These are phyloP conservation scores for Fusarium sp. DNA, from an alignment of 2,329 filamentous ascomycete species.

Conservation along the genomic window DNA sequence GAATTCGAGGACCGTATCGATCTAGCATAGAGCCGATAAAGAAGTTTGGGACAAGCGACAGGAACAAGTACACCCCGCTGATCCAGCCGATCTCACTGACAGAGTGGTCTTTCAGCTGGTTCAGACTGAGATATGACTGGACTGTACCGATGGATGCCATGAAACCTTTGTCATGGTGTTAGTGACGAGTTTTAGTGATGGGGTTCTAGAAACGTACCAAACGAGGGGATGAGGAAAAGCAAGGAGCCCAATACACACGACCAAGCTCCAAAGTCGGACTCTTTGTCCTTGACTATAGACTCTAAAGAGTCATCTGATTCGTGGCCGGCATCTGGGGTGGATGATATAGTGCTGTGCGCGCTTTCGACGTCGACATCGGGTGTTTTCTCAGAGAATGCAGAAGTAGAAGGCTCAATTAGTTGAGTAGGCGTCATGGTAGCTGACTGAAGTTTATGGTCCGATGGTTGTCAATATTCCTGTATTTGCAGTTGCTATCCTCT, in stretches of 20 bases:
- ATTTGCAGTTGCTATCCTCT: not conserved
- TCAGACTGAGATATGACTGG: slow-evolving; percentile 58
- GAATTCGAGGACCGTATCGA: slow-evolving; percentile 56
- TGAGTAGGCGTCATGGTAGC: not conserved
- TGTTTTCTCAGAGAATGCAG: not conserved
- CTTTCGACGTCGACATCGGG: not conserved
- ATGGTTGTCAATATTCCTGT: not conserved
- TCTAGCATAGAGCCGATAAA: slow-evolving; percentile 62
- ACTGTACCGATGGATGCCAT: slow-evolving; percentile 60
- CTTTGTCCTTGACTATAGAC: slow-evolving; percentile 1
- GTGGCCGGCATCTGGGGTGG: slow-evolving; percentile 4
- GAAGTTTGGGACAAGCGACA: slow-evolving; percentile 59
- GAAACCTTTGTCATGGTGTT: slow-evolving; percentile 51
- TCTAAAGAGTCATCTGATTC: slow-evolving; percentile 6
- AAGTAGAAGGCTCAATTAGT: not conserved
- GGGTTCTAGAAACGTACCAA: not conserved
- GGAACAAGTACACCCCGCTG: slow-evolving; percentile 57
- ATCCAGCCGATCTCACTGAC: slow-evolving; percentile 62
- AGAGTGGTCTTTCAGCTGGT: slow-evolving; percentile 57
- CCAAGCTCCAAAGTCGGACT: slow-evolving; percentile 26
- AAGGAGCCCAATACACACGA: slow-evolving; percentile 31
- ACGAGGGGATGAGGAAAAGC: slow-evolving; percentile 28
- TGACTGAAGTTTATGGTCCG: not conserved
- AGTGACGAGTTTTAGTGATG: not conserved
- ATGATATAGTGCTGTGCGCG: not conserved